These are phyloP conservation scores for Coemansia sp. DNA, from an alignment of 192 early-diverging fungal genomes.

Conservation along the genomic window DNA sequence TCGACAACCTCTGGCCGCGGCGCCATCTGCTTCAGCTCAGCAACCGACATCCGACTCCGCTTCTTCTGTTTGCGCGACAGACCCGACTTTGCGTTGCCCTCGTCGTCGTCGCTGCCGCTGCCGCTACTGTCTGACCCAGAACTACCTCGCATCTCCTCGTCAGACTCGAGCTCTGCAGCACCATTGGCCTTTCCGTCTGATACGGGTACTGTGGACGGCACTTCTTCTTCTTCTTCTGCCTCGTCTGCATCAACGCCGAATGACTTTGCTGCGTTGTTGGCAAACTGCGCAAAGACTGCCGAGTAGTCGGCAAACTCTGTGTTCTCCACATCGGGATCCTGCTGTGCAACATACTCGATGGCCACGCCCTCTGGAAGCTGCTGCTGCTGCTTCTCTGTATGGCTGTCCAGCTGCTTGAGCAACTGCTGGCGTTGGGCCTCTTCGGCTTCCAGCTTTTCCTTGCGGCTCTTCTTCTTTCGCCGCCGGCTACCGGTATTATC, in stretches of 20 bases:
- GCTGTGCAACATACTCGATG: constrained; percentile 34
- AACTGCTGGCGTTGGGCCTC: constrained; percentile 20
- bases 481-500: constrained; percentile 6
- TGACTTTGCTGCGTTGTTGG: constrained; percentile 24
- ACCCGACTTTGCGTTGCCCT: neutral
- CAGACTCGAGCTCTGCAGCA: neutral
- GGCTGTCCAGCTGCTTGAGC: constrained; percentile 4
- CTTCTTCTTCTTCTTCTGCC: neutral
- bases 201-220: too few relatives aligned
- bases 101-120: constrained; percentile 21
- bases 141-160: constrained; percentile 10
- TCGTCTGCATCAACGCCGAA: constrained; percentile 28
- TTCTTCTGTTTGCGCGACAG: constrained; percentile 50
- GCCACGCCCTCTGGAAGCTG: constrained; percentile 15
- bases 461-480: constrained; percentile 44
- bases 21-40: constrained; percentile 88
- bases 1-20: constrained; percentile 94
- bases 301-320: constrained; percentile 25
- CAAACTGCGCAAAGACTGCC: constrained; percentile 32
- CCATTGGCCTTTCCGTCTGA: neutral
- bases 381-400: neutral
- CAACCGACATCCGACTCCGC: constrained; percentile 63
- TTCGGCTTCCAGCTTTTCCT: constrained; percentile 27
- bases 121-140: constrained; percentile 16
- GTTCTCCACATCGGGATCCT: constrained; percentile 4